Evolutionary conservation across 805 yeast genomes (phyloP).

Genomic region (Candida tibetensis): DNA sequence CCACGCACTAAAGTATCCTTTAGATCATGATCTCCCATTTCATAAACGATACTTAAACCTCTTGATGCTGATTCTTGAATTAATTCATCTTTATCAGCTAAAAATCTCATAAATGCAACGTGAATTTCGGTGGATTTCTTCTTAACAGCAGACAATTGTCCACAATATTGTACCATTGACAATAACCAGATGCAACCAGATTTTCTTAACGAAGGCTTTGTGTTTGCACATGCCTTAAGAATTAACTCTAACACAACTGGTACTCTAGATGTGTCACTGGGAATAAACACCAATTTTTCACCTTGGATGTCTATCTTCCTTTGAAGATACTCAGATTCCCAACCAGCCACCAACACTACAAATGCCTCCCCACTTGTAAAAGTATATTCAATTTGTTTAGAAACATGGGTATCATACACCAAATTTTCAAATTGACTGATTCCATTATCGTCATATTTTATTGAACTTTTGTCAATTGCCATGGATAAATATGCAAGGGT

Average conservation of each 20-base stretch:
- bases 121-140: conserved; percentile 61
- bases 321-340: conserved; percentile 59
- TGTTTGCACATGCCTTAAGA: conserved; percentile 51
- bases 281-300: conserved; percentile 16
- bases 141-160: conserved; percentile 40
- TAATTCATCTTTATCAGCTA: conserved; percentile 79
- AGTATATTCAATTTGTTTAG: conserved; percentile 72
- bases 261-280: conserved; percentile 17
- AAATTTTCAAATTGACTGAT: conserved; percentile 38
- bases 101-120: conserved; percentile 67
- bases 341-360: conserved; percentile 67
- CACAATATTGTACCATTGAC: conserved; percentile 73
- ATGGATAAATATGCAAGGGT: conserved; percentile 57
- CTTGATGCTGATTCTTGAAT: conserved; percentile 92
- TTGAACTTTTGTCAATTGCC: conserved; percentile 16
- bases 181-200: conserved; percentile 85
- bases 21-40: conserved; percentile 63
- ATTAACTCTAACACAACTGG: conserved; percentile 45
- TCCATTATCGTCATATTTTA: conserved; percentile 10
- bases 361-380: conserved; percentile 86
- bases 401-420: conserved; percentile 55
- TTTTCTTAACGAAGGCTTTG: conserved; percentile 72
- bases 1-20: conserved; percentile 73
- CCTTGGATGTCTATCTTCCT: conserved; percentile 56
- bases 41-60: conserved; percentile 81